Evolutionary conservation across 495 filamentous ascomycete genomes (phyloP), one percentile per base, ranked within the genome.

Genomic region (Hyaloscypha finlandica): DNA sequence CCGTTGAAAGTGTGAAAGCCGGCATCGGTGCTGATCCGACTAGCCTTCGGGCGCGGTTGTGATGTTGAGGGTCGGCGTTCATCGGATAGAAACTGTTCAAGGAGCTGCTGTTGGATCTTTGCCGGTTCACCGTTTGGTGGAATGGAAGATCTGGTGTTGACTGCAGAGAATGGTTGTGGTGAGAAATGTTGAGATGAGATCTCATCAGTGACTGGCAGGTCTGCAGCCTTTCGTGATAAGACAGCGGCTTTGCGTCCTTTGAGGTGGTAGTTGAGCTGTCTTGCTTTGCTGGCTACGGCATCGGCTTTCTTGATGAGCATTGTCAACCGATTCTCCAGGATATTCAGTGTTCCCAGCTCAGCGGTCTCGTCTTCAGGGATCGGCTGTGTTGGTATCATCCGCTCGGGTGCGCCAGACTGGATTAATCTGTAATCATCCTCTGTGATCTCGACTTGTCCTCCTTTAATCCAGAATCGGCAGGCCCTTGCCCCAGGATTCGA

Each of bases 371-470:
- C 92, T 75, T 96, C 92, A 58, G 88, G 85, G 55, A 95, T 89
- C 0, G 92, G 91, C 71, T 92, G 89, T 16, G 89, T 90, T 19
- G 93, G 90, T 35, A 91, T 91, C 78, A 96, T 87, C 77, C 92
- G 89, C 77, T 95, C 90, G 19, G 92, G 86, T 68, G 90, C 89
- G 33, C 92, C 92, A 19, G 90, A 93, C 30, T 85, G 82, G 72
- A 96, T 92, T 63, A 96, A 78, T 45, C 91, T 82, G 79, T 88
- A 95, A 74, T 96, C 92, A 74, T 94, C 92, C 76, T 95, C 92
- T 42, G 87, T 88, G 67, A 96, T 94, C 76, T 96, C 92, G 39
- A 95, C 90, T 30, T 89, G 85, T 70, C 88, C 86, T 68, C 92
- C 90, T 71, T 92, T 92, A 57, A 92, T 87, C 67, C 89, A 86